These are phyloP conservation scores for Metschnikowia vanudenii DNA, from an alignment of 805 yeast species.

Conservation along the genomic window DNA sequence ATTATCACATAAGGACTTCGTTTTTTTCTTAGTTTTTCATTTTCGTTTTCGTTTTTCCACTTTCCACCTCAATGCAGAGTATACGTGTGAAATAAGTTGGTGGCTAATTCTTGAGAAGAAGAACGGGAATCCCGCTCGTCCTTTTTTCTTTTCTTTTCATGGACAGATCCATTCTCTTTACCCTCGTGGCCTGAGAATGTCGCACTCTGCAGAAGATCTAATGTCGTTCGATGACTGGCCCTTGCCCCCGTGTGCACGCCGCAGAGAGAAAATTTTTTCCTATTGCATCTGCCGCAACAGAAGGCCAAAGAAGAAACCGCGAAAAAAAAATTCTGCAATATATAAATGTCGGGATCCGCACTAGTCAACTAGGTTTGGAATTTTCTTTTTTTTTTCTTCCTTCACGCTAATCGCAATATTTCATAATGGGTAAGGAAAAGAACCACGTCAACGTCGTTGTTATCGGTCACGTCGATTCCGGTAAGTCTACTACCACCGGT, in stretches of 20 bases:
- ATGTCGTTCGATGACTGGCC: conserved; percentile 9
- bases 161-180: neutral
- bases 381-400: conserved; percentile 6
- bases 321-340: conserved; percentile 10
- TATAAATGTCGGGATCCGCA: conserved; percentile 14
- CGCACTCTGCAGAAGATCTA: conserved; percentile 4
- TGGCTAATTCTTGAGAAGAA: too few species aligned
- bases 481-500: conserved; percentile 97
- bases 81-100: too few species aligned
- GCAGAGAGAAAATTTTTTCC: conserved; percentile 7
- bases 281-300: conserved; percentile 5
- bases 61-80: too few species aligned
- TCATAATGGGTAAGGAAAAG: conserved; percentile 84
- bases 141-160: neutral
- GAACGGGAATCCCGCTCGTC: too few species aligned
- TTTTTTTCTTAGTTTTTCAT: too few species aligned
- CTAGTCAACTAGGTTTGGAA: neutral
- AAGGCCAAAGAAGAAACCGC: too few species aligned
- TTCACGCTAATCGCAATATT: neutral
- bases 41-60: too few species aligned
- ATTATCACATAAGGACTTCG: too few species aligned
- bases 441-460: conserved; percentile 99
- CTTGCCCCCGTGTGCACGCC: conserved; percentile 1
- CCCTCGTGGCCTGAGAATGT: neutral
- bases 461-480: conserved; percentile 99